Evolutionary conservation across 1,284 basidiomycete species (phyloP), one percentile per base, ranked within the genome.

Genomic region (Megacollybia platyphylla): DNA sequence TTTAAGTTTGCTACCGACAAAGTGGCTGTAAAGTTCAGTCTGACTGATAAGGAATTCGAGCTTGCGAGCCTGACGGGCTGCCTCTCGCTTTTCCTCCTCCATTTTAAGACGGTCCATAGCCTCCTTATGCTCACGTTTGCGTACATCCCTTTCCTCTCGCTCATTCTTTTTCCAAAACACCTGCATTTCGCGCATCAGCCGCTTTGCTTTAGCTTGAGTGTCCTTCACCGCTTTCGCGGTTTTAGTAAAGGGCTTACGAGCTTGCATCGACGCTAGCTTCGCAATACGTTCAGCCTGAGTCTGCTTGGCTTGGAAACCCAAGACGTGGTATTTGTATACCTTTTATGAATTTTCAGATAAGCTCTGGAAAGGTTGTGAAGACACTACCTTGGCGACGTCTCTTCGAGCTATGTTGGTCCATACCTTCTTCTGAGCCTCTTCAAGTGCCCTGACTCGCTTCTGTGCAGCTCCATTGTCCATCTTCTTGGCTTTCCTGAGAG

Each of bases 31-130:
- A 8, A 98, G 76, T 61, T 99, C 96, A 8, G 96, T 98, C 64
- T 98, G 96, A 47, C 91, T 97, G 63, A 99, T 94, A 61, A 99
- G 70, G 70, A 98, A 99, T 65, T 98, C 97, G 45, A 99, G 78
- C 64, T 98, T 98, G 52, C 96, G 78, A 3, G 93, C 88, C 63
- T 97, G 92, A 41, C 96, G 73, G 46, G 94, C 88, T 24, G 89
- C 86, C 64, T 99, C 96, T 40, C 96, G 79, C 58, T 86, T 89
- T 65, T 98, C 96, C 61, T 98, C 96, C 61, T 98, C 96, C 35
- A 91, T 69, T 62, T 87, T 92, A 32, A 91, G 79, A 41, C 87
- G 76, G 52, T 96, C 91, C 49, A 83, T 72, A 4, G 89, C 89
- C 59, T 94, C 91, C 58, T 92, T 93, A 59, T 97, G 92, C 50